Base-by-base conservation (phyloP, 2,329 filamentous ascomycete genomes). In the Arthroderma sp. region DNA sequence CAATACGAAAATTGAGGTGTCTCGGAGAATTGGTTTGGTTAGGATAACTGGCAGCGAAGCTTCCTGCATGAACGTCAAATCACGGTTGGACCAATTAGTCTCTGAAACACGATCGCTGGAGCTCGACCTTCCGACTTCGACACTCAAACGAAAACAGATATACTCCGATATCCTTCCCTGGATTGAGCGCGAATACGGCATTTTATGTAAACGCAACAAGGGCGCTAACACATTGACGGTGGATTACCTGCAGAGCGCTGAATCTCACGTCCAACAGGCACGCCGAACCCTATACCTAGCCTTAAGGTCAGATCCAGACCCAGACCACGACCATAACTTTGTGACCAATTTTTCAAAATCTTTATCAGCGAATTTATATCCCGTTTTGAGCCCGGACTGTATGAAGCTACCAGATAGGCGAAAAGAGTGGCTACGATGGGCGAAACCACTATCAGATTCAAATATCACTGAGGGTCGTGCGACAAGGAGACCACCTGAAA, bases 391-490 rank as follows among this genome's bases (percentile, higher is more conserved):
- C 8, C 54, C 54, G 5, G 40, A 47, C 28, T 54, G 49, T 44
- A 48, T 54, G 6, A 53, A 58, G 6, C 63, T 59, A 54, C 50
- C 58, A 38, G 55, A 65, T 40, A 53, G 56, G 27, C 50, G 56
- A 40, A 58, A 56, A 27, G 37, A 52, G 30, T 67, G 64, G 64
- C 57, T 63, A 48, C 56, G 64, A 46, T 67, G 63, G 64, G 55
- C 55, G 32, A 56, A 58, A 46, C 51, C 57, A 6, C 51, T 56
- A 10, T 45, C 50, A 10, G 53, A 57, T 42, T 37, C 50, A 11
- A 46, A 45, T n/a, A 52, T 50, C 30, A 46, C 48, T 36, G 51
- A 49, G 34, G 42, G 45, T 8, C 34, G 42, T 42, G 33, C 29
- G 8, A 40, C 34, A n/a, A 48, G 45, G 22, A 39, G 43, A 38